Conservation (phyloP, 805 yeast genomes). For the Metschnikowia henanensis region DNA sequence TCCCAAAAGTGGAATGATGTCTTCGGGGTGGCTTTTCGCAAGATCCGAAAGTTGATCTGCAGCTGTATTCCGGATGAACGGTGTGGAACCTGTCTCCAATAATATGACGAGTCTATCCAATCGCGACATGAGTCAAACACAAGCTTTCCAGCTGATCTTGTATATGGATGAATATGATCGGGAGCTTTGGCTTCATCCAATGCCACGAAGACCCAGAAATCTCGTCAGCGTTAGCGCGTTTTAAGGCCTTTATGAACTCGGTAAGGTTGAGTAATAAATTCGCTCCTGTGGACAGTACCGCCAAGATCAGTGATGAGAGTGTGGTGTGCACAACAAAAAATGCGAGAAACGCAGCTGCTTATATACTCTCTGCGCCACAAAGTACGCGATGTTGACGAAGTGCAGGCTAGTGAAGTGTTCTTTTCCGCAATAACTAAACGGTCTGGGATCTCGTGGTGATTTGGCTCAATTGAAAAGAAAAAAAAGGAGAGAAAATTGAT, state of each 20-base stretch:
- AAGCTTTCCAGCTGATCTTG: too few species aligned
- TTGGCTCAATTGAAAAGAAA: too few species aligned
- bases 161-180: neutral
- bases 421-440: neutral
- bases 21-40: constrained; percentile 94
- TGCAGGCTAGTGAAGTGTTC: constrained; percentile 5
- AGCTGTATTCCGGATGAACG: constrained; percentile 90
- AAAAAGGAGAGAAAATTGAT: too few species aligned
- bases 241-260: neutral
- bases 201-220: neutral
- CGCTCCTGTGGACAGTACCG: neutral
- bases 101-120: constrained; percentile 57
- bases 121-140: constrained; percentile 37
- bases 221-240: neutral
- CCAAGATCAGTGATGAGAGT: constrained; percentile 6
- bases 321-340: constrained; percentile 15
- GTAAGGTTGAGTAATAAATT: neutral
- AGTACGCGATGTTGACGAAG: constrained; percentile 12
- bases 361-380: constrained; percentile 13
- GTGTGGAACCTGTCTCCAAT: constrained; percentile 93
- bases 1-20: constrained; percentile 75
- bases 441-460: too few species aligned
- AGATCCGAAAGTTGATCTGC: constrained; percentile 96
- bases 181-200: neutral
- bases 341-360: constrained; percentile 15